Conservation (phyloP, 352 stramenopile species). For the Phytophthora crassamura region DNA sequence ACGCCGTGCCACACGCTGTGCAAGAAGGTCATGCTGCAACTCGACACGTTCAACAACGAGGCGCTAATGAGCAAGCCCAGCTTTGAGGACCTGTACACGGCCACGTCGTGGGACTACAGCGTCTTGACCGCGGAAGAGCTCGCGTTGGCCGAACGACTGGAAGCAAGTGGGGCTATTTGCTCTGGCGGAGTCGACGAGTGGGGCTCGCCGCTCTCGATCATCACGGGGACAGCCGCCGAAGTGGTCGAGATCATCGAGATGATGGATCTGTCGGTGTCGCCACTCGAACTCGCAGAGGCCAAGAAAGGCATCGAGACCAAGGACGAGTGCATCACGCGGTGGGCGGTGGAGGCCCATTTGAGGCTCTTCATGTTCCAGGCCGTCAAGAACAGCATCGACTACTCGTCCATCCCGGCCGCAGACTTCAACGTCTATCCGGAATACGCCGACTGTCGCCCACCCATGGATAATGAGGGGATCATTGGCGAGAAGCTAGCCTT, state of each 20-base stretch:
- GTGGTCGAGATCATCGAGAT: conserved; percentile 24
- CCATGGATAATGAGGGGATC: conserved; percentile 16
- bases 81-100: conserved; percentile 33
- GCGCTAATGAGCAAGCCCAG: conserved; percentile 36
- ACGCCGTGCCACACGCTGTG: conserved; percentile 26
- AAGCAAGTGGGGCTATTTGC: conserved; percentile 33
- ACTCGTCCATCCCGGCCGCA: conserved; percentile 36
- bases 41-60: conserved; percentile 22
- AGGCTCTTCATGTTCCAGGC: conserved; percentile 39
- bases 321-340: conserved; percentile 25
- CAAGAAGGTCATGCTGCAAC: conserved; percentile 19
- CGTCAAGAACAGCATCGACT: conserved; percentile 31
- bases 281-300: conserved; percentile 20
- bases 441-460: conserved; percentile 31
- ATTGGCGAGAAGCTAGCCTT: conserved; percentile 24
- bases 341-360: conserved; percentile 24
- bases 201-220: conserved; percentile 30
- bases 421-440: conserved; percentile 37
- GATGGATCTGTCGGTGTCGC: conserved; percentile 23
- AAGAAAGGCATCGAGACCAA: conserved; percentile 21
- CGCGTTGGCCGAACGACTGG: conserved; percentile 18
- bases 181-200: conserved; percentile 36
- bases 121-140: conserved; percentile 12
- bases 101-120: conserved; percentile 32
- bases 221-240: conserved; percentile 21